Base-by-base conservation (phyloP, 2,329 filamentous ascomycete species). In the Anisogramma anomala region DNA sequence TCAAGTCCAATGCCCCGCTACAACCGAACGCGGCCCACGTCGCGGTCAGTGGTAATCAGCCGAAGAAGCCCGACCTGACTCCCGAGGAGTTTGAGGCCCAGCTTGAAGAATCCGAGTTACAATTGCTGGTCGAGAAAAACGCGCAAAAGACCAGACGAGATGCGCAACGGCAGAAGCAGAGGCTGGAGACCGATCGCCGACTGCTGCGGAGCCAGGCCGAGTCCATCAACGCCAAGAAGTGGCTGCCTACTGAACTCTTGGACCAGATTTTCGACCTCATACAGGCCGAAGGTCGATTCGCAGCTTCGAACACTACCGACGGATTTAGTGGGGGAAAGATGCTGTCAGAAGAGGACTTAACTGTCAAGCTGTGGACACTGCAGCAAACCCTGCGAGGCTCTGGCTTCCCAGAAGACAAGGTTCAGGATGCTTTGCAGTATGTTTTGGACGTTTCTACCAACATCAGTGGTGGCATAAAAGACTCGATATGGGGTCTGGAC, bases 31-130 rank as follows among this genome's bases (percentile, higher is more conserved):
- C 52, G 36, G 44, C 48, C 49, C 48, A 48, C n/a, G 45, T 39
- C 20, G 9, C 47, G 23, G 31, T 47, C 19, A 50, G 46, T 3
- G 37, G 45, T 25, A 37, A 50, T 7, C 46, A 45, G 15, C 20
- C 49, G 26, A 57, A 63, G 39, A 64, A 74, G 41, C 27, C 30
- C 8, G 65, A 73, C 20, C 63, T 89, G 49, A 85, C 77, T 36
- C 82, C 89, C 1, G 89, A 95, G 56, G 85, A 96, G 58, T 82
- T 95, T 38, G 91, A 95, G 56, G 79, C 68, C 48, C 85, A 94
- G 53, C 72, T 96, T 13, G 86, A 95, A 58, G 82, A 87, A 53
- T 82, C 86, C n/a, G 86, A 94, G 53, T 68, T 98, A 27, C 88
- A 96, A 59, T 64, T 84, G 17, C 65, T 95, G 5, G 81, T 96